A percentile compares a stretch with the other conserved stretches of the same genome.
Conservation (phyloP, 805 yeast species). For the Metschnikowia reukaufii region DNA sequence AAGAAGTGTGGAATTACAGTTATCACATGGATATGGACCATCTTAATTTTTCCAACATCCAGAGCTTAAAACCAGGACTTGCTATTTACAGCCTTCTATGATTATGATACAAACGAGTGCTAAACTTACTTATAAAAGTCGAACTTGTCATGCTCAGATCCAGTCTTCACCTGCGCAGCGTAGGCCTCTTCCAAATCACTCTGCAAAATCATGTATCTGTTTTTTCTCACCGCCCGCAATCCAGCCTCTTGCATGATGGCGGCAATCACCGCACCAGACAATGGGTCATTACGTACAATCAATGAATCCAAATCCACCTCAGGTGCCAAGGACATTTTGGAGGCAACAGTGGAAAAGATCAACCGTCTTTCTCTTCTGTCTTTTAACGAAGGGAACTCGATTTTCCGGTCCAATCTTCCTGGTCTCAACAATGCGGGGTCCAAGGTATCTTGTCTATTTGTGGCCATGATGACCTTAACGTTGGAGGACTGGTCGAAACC, state of each 20-base stretch:
- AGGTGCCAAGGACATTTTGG: constrained; percentile 97
- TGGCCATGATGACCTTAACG: constrained; percentile 98
- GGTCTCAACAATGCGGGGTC: constrained; percentile 98
- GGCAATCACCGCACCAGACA: constrained; percentile 96
- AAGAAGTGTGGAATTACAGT: constrained; percentile 30
- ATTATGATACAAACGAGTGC: constrained; percentile 2
- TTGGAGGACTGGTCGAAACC: constrained; percentile 96
- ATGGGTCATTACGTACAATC: constrained; percentile 92
- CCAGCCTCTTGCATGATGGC: constrained; percentile 99
- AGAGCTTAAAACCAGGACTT: constrained; percentile 62
- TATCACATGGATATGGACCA: constrained; percentile 75
- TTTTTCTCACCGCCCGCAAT: constrained; percentile 95
- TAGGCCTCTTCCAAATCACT: constrained; percentile 97
- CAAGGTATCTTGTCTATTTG: constrained; percentile 98
- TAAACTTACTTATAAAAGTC: constrained; percentile 82
- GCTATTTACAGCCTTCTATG: constrained; percentile 47
- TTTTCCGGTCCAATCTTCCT: constrained; percentile 96
- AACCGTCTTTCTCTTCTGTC: constrained; percentile 98
- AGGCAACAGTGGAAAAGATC: constrained; percentile 91
- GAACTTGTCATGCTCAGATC: constrained; percentile 93
- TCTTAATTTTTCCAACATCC: constrained; percentile 50
- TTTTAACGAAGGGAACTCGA: constrained; percentile 93
- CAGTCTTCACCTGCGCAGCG: constrained; percentile 93
- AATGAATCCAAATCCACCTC: constrained; percentile 95
- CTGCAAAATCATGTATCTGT: constrained; percentile 94